Evolutionary conservation across 2,329 filamentous ascomycete species (phyloP).

Genomic region (Metarhizium album): DNA sequence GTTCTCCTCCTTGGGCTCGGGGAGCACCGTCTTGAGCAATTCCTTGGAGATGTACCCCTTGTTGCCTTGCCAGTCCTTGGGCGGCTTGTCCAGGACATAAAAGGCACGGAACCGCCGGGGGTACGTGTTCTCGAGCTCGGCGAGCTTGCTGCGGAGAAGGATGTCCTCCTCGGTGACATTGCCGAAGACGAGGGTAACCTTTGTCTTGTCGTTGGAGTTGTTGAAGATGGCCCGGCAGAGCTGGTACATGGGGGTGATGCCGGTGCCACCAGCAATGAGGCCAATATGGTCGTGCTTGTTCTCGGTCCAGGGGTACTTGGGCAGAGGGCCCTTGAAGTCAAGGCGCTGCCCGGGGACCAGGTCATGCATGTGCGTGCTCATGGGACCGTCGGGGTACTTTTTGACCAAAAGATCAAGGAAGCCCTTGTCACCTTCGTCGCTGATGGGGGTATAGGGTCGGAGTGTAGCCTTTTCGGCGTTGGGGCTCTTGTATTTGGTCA

Average conservation of each 20-base stretch:
- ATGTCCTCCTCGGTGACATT: slow-evolving; percentile 89
- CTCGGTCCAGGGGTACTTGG: slow-evolving; percentile 79
- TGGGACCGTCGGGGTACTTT: slow-evolving; percentile 79
- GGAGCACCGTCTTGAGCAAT: slow-evolving; percentile 85
- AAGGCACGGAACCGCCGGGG: slow-evolving; percentile 92
- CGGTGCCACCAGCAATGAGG: slow-evolving; percentile 86
- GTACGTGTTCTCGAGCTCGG: slow-evolving; percentile 86
- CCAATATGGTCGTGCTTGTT: slow-evolving; percentile 93
- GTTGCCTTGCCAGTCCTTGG: slow-evolving; percentile 66
- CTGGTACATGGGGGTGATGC: slow-evolving; percentile 98
- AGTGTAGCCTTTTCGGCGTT: slow-evolving; percentile 77
- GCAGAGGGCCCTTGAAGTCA: slow-evolving; percentile 88
- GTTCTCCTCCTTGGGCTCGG: slow-evolving; percentile 82
- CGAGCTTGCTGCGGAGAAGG: slow-evolving; percentile 74
- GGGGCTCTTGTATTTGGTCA: slow-evolving; percentile 86
- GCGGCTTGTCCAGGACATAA: slow-evolving; percentile 78
- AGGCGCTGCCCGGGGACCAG: slow-evolving; percentile 74
- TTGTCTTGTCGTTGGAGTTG: slow-evolving; percentile 93
- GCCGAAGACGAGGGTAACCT: slow-evolving; percentile 90
- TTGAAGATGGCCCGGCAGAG: slow-evolving; percentile 84
- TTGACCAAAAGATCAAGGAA: slow-evolving; percentile 87
- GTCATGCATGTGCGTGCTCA: slow-evolving; percentile 81
- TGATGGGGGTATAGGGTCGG: slow-evolving; percentile 86
- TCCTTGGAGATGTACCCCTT: slow-evolving; percentile 84
- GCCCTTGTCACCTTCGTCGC: slow-evolving; percentile 72